Conservation (phyloP, 1,284 basidiomycete species). For the Singerocomus inundabilis region DNA sequence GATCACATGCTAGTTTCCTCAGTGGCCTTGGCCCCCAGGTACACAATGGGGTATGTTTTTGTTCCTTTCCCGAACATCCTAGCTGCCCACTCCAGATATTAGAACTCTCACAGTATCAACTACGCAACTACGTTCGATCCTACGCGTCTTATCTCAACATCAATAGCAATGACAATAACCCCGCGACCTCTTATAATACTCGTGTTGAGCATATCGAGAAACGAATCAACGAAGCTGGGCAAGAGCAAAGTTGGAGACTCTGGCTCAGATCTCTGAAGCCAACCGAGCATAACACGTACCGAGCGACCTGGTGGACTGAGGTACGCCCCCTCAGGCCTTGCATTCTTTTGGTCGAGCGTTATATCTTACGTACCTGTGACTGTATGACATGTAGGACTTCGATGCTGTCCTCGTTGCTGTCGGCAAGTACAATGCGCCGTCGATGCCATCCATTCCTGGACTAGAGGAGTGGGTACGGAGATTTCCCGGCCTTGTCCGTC, state of each 20-base stretch:
- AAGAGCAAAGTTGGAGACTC: conserved; percentile 38
- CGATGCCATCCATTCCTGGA: conserved; percentile 6
- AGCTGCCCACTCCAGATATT: background rate
- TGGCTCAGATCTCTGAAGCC: conserved; percentile 34
- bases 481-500: conserved; percentile 38
- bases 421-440: conserved; percentile 8
- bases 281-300: conserved; percentile 31
- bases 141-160: conserved; percentile 41
- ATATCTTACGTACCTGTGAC: background rate
- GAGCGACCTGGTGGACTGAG: conserved; percentile 18
- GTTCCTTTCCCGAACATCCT: background rate
- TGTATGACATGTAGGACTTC: conserved; percentile 5
- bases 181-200: conserved; percentile 43
- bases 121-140: conserved; percentile 30
- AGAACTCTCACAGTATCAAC: conserved; percentile 22
- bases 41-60: conserved; percentile 13
- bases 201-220: conserved; percentile 47
- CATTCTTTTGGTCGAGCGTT: background rate
- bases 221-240: conserved; percentile 27
- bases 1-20: conserved; percentile 1
- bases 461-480: conserved; percentile 33
- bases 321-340: background rate
- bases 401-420: conserved; percentile 7
- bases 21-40: conserved; percentile 17
- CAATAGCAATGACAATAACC: conserved; percentile 42